Evolutionary conservation across 2,329 filamentous ascomycete genomes (phyloP).

Genomic region (Orbilia javanica): DNA sequence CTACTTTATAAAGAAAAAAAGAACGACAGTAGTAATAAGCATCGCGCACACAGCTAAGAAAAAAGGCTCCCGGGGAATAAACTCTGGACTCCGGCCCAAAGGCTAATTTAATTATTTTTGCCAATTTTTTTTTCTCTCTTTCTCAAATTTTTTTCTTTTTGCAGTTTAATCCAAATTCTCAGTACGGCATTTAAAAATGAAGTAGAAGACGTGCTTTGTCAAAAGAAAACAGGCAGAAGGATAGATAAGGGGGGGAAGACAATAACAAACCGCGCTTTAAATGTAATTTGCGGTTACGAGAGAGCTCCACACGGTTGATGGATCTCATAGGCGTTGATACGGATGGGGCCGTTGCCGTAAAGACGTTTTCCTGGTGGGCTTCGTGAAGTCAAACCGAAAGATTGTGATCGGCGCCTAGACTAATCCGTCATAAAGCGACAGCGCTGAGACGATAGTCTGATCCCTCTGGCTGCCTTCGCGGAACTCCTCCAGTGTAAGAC

Average conservation of each 20-base stretch:
- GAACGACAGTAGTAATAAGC: slow-evolving; percentile 12
- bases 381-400: slow-evolving; percentile 9
- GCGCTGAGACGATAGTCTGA: slow-evolving; percentile 96
- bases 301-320: slow-evolving; percentile 5
- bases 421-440: slow-evolving; percentile 95
- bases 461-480: slow-evolving; percentile 99
- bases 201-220: slow-evolving; percentile 8
- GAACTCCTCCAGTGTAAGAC: slow-evolving; percentile 96
- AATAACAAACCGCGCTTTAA: slow-evolving; percentile 44
- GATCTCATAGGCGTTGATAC: neutral
- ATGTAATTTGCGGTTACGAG: slow-evolving; percentile 29
- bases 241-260: neutral
- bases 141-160: slow-evolving; percentile 32
- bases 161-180: slow-evolving; percentile 27
- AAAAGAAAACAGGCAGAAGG: neutral
- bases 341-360: slow-evolving; percentile 22
- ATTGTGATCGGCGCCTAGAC: slow-evolving; percentile 71
- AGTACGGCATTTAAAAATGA: neutral
- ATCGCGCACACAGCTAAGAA: slow-evolving; percentile 16
- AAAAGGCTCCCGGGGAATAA: slow-evolving; percentile 19
- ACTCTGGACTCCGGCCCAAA: slow-evolving; percentile 31
- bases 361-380: slow-evolving; percentile 22
- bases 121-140: slow-evolving; percentile 17
- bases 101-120: slow-evolving; percentile 13
- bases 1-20: neutral